phyloP scores from a whole-genome alignment of 768 basidiomycete genomes.

The Podaxis sp. region DNA sequence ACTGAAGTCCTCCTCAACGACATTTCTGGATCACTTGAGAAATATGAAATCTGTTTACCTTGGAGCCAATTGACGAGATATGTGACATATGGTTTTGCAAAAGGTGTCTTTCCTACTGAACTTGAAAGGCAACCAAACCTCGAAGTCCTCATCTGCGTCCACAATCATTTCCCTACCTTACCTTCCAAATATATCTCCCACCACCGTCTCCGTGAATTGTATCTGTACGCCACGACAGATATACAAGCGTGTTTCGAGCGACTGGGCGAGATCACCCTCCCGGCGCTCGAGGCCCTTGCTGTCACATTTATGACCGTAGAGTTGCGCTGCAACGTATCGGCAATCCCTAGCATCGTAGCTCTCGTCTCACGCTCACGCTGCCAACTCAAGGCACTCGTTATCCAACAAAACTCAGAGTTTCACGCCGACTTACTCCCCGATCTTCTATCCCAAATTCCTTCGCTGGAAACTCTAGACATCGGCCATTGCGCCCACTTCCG shows the following conservation, averaged over 20 bases:
- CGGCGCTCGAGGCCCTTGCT: not conserved
- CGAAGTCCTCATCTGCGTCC: not conserved
- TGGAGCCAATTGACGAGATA: not conserved
- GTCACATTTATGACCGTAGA: not conserved
- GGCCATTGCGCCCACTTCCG: not conserved
- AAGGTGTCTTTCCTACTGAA: not conserved
- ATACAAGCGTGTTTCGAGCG: not conserved
- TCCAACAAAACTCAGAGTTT: constrained; percentile 1
- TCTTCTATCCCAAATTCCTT: not conserved
- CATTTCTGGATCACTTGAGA: not conserved
- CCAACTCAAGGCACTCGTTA: constrained; percentile 5
- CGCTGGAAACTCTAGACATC: constrained; percentile 3
- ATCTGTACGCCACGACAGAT: not conserved
- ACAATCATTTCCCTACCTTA: not conserved
- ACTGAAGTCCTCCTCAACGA: not conserved
- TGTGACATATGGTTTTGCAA: not conserved
- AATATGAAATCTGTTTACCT: not conserved
- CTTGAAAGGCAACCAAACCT: not conserved
- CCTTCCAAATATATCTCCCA: not conserved
- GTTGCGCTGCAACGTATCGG: not conserved
- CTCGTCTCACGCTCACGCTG: not conserved
- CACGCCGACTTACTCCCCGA: not conserved
- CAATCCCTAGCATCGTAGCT: not conserved
- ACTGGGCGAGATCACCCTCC: not conserved
- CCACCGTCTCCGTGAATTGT: not conserved